Evolutionary conservation across 768 basidiomycete genomes (phyloP), one percentile per base, ranked within the genome.

Genomic region (Calocybe gangraenosa): DNA sequence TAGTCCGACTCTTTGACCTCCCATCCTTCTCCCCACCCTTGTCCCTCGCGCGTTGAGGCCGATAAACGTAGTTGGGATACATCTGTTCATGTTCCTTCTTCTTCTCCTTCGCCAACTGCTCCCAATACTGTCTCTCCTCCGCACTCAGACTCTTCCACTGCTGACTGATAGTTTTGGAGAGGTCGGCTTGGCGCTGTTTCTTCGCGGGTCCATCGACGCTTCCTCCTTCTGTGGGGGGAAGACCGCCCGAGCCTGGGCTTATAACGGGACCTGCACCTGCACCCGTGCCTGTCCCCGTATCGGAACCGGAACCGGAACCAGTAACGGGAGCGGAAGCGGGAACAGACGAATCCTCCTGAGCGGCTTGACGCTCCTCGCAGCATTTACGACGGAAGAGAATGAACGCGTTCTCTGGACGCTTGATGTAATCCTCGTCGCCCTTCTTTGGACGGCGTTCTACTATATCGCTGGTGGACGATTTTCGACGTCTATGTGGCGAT

Each of bases 351-450:
- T 78, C 78, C 39, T 77, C 78, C 43, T 67, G 69, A 36, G 74
- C 74, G 11, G 69, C 66, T 61, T 84, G 79, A 25, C 81, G 78
- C 40, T 85, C 82, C 64, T 84, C 81, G 64, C 82, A 86, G 65
- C 82, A 86, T 57, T 84, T 80, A 55, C 85, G 76, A 44, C 87
- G 79, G 76, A 89, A 89, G 44, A 89, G 75, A 61, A 89, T 89
- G 71, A 89, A 89, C 7, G 87, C 87, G 57, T 89, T 88, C 66
- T 87, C 84, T 1, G 86, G 87, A 34, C 87, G 80, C 64, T 87
- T 87, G 69, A 89, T 80, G 58, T 89, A 89, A 63, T 86, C 84
- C 39, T 84, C 84, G 64, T 88, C 86, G 54, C 87, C 86, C 69
- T 82, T 81, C 65, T 70, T 79, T 50, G 82, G 76, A 47, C 76